phyloP scores from a whole-genome alignment of 108 stramenopile genomes.

The Cyclotella distinguenda region DNA sequence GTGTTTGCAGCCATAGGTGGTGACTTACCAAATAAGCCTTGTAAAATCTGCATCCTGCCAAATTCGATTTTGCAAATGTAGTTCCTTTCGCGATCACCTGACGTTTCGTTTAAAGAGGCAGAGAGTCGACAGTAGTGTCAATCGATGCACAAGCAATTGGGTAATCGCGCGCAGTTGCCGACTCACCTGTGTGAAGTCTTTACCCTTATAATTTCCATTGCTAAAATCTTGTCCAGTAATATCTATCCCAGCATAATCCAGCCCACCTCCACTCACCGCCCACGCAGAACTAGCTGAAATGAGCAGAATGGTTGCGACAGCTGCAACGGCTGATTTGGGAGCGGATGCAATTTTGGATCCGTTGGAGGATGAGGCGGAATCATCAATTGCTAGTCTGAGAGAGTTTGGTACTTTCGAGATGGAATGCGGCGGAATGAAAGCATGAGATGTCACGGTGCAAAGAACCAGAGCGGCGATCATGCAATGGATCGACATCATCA shows the following conservation, averaged over 20 bases:
- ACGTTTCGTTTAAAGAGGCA: too few relatives aligned
- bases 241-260: slow-evolving; percentile 79
- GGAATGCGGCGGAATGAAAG: too few relatives aligned
- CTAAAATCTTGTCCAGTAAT: slow-evolving; percentile 79
- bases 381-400: background rate
- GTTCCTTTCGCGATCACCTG: slow-evolving; percentile 77
- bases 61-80: slow-evolving; percentile 67
- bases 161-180: background rate
- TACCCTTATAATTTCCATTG: slow-evolving; percentile 76
- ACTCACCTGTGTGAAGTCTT: slow-evolving; percentile 83
- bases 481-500: too few relatives aligned
- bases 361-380: background rate
- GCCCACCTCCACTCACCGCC: slow-evolving; percentile 55
- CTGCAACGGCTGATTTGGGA: slow-evolving; percentile 1
- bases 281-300: slow-evolving; percentile 9
- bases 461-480: too few relatives aligned
- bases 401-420: too few relatives aligned
- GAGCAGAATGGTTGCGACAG: background rate
- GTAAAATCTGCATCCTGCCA: slow-evolving; percentile 85
- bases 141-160: too few relatives aligned
- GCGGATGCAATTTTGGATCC: background rate
- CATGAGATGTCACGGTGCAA: too few relatives aligned
- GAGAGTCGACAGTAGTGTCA: too few relatives aligned
- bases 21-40: slow-evolving; percentile 72
- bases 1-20: background rate